Conservation (phyloP, 352 stramenopile genomes). For the Lagenidium giganteum region DNA sequence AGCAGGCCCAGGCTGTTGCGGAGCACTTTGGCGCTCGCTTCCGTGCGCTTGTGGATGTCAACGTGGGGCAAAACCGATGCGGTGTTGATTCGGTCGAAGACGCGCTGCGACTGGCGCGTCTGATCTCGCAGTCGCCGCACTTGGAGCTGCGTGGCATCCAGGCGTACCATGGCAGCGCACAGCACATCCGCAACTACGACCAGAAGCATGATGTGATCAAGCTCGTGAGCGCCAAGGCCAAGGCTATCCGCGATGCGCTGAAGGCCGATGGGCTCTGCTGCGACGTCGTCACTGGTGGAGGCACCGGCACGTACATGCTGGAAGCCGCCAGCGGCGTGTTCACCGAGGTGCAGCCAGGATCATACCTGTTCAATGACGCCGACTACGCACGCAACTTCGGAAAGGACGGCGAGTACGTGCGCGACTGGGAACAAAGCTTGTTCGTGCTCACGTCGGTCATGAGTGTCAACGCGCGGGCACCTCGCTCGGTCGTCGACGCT, state of each 20-base stretch:
- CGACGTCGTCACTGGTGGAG: slow-evolving; percentile 61
- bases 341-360: slow-evolving; percentile 72
- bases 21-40: slow-evolving; percentile 23
- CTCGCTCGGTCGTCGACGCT: slow-evolving; percentile 58
- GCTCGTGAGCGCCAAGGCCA: slow-evolving; percentile 31
- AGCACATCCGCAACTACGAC: slow-evolving; percentile 58
- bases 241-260: slow-evolving; percentile 32
- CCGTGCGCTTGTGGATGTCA: slow-evolving; percentile 60
- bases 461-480: slow-evolving; percentile 34
- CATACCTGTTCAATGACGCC: slow-evolving; percentile 74
- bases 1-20: slow-evolving; percentile 30
- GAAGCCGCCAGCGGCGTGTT: slow-evolving; percentile 60
- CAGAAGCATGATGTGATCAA: slow-evolving; percentile 47
- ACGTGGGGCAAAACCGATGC: slow-evolving; percentile 72
- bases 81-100: slow-evolving; percentile 50
- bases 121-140: slow-evolving; percentile 16
- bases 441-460: slow-evolving; percentile 73
- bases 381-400: slow-evolving; percentile 59
- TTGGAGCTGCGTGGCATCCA: slow-evolving; percentile 56
- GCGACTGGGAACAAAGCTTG: slow-evolving; percentile 54
- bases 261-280: slow-evolving; percentile 27
- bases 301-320: slow-evolving; percentile 61
- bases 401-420: slow-evolving; percentile 28
- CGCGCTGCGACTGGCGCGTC: slow-evolving; percentile 29
- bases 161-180: slow-evolving; percentile 63